Percentiles rank a stretch among this genome's conserved stretches.
These are phyloP conservation scores for Venturia oleaginea DNA, from an alignment of 2,329 filamentous ascomycete genomes.

Conservation along the genomic window DNA sequence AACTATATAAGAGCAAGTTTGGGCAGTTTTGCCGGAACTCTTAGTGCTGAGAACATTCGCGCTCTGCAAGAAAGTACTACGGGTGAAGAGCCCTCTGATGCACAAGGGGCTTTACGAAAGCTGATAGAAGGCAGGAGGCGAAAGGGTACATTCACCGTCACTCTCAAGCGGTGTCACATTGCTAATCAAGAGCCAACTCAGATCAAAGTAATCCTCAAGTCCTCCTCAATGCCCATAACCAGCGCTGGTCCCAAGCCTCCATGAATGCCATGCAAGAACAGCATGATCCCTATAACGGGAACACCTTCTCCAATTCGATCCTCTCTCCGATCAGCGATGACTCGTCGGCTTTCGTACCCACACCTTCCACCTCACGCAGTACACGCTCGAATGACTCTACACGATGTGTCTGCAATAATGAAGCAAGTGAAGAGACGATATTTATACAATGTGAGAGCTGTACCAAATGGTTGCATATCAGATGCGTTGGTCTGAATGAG, in stretches of 20 bases:
- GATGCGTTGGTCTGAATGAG: conserved; percentile 46
- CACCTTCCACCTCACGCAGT: conserved; percentile 45
- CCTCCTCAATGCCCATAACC: conserved; percentile 34
- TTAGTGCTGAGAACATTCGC: conserved; percentile 16
- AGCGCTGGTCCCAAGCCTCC: conserved; percentile 37
- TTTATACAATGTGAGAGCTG: conserved; percentile 58
- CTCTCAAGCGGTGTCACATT: background rate
- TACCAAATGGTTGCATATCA: conserved; percentile 52
- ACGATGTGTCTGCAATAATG: conserved; percentile 49
- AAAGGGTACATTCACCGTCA: conserved; percentile 21
- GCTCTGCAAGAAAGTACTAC: conserved; percentile 2
- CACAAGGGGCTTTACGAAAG: conserved; percentile 32
- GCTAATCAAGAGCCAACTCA: conserved; percentile 18
- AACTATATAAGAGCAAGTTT: conserved; percentile 25
- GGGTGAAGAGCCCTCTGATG: conserved; percentile 20
- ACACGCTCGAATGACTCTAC: conserved; percentile 42
- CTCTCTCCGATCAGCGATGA: conserved; percentile 26
- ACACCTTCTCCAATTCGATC: conserved; percentile 22
- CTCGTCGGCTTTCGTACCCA: conserved; percentile 19
- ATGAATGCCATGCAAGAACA: conserved; percentile 17
- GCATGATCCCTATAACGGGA: conserved; percentile 14
- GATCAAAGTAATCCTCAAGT: conserved; percentile 21
- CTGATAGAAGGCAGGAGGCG: conserved; percentile 30
- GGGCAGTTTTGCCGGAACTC: conserved; percentile 24
- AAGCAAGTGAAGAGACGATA: conserved; percentile 43